Conservation (phyloP, 1,284 basidiomycete genomes). For the Austroboletus sp. region DNA sequence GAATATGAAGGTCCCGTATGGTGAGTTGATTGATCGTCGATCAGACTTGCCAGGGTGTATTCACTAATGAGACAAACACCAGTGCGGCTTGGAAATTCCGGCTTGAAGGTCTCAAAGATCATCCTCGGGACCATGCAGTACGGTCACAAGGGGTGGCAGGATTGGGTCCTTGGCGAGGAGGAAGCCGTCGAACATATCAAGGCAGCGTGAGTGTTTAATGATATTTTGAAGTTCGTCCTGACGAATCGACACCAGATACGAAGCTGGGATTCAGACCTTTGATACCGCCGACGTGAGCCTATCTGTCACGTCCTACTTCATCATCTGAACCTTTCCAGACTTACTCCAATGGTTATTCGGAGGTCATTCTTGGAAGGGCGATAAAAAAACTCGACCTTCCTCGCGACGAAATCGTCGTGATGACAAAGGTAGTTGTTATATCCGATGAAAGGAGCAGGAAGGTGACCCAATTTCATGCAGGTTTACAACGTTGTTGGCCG, state of each 20-base stretch:
- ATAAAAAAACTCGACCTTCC: slow-evolving; percentile 67
- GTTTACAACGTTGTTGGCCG: slow-evolving; percentile 36
- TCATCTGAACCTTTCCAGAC: slow-evolving; percentile 29
- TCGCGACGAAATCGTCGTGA: slow-evolving; percentile 68
- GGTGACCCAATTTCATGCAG: slow-evolving; percentile 17
- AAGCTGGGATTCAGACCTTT: slow-evolving; percentile 62
- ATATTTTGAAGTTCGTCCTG: not conserved
- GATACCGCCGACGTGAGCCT: slow-evolving; percentile 52
- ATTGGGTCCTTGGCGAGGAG: slow-evolving; percentile 54
- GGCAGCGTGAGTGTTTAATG: slow-evolving; percentile 36
- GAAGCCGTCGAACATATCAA: slow-evolving; percentile 56
- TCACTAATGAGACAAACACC: not conserved
- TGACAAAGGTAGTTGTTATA: slow-evolving; percentile 56
- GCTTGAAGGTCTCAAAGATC: slow-evolving; percentile 47
- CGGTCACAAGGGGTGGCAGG: slow-evolving; percentile 43
- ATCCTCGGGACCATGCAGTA: slow-evolving; percentile 46
- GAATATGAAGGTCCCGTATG: slow-evolving; percentile 24
- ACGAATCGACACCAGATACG: slow-evolving; percentile 36
- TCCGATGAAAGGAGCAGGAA: not conserved
- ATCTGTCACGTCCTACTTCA: not conserved
- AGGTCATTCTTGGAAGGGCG: slow-evolving; percentile 71
- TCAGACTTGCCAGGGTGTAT: not conserved
- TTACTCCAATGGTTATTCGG: slow-evolving; percentile 69
- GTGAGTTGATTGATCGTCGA: slow-evolving; percentile 15
- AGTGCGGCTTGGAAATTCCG: slow-evolving; percentile 47